A percentile compares a stretch with the other conserved stretches of the same genome.
These are phyloP conservation scores for Salvia sclarea DNA, from an alignment of 305 asterid genomes.

Conservation along the genomic window DNA sequence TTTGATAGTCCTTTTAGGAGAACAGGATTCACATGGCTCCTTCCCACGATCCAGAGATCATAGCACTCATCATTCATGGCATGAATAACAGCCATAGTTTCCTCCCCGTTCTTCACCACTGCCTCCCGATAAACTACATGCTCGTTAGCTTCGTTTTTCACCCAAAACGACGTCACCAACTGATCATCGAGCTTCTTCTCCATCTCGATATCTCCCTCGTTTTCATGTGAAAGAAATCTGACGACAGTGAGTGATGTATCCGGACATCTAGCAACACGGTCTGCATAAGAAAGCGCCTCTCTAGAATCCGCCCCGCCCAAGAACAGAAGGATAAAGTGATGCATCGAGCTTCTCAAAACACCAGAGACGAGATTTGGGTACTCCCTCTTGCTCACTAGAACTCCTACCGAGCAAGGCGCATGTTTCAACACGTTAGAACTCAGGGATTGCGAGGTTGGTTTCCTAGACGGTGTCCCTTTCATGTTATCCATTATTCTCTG, in stretches of 20 bases:
- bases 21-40: slow-evolving; percentile 63
- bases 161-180: slow-evolving; percentile 80
- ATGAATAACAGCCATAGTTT: slow-evolving; percentile 66
- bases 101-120: slow-evolving; percentile 72
- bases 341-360: slow-evolving; percentile 24
- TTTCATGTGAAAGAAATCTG: slow-evolving; percentile 54
- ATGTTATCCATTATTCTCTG: slow-evolving; percentile 27
- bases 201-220: slow-evolving; percentile 50
- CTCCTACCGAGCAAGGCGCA: slow-evolving; percentile 84
- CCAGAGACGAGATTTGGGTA: slow-evolving; percentile 27
- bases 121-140: slow-evolving; percentile 64
- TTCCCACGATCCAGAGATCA: slow-evolving; percentile 79
- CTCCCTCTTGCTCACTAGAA: slow-evolving; percentile 48
- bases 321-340: slow-evolving; percentile 58
- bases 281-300: slow-evolving; percentile 77
- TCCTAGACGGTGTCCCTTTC: slow-evolving; percentile 14
- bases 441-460: slow-evolving; percentile 35
- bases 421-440: slow-evolving; percentile 50
- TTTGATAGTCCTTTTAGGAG: slow-evolving; percentile 55
- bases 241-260: slow-evolving; percentile 55
- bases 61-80: slow-evolving; percentile 44
- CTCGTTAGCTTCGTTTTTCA: slow-evolving; percentile 65
- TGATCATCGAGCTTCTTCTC: slow-evolving; percentile 91
- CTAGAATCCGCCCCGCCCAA: slow-evolving; percentile 86
- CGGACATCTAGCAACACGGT: slow-evolving; percentile 49